Base-by-base conservation (phyloP, 2,329 filamentous ascomycete genomes). In the Akanthomyces muscarius region DNA sequence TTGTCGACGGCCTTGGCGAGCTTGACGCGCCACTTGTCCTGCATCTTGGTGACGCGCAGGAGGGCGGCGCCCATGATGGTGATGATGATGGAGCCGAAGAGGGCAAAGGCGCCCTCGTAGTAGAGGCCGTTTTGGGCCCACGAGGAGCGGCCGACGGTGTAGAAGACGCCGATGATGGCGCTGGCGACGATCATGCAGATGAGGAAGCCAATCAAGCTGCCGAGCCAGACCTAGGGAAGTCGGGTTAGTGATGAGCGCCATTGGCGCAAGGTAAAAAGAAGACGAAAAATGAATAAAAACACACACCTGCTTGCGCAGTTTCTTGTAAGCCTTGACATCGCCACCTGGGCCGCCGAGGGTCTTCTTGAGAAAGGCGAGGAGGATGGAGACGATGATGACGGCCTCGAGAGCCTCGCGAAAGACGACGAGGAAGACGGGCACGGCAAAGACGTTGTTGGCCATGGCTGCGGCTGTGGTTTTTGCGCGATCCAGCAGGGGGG, bases 1-100 rank as follows among this genome's bases (percentile, higher is more conserved):
- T 71, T 72, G 67, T 90, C 86, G 36, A 95, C 76, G 2, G 89
- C 86, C 69, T 84, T 85, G 21, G 88, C 85, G 28, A 96, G 85
- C 83, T 95, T 95, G 69, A 89, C 78, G n/a, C 87, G 85, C 92
- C 92, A 96, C 76, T 95, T 95, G 65, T 89, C 87, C 73, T 92
- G 90, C 74, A 95, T 84, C 75, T 94, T 95, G 65, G 87, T 89
- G 62, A 96, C 83, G 30, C 92, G 88, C 8, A 96, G 84, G 36
- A 96, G 84, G 5, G 90, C 91, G 38, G 87, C 88, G 33, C 92
- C 92, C 79, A 96, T 89, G 65, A 92, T 69, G 42, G 89, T 89
- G 76, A 96, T 95, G 76, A 96, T 92, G 67, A 95, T 68, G 21
- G 86, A 82, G 3, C 92, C 91, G 57, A 95, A 73, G 47, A 96